Evolutionary conservation across 2,329 filamentous ascomycete species (phyloP), one percentile per base, ranked within the genome.

Genomic region (Phaeosphaeria sp.): DNA sequence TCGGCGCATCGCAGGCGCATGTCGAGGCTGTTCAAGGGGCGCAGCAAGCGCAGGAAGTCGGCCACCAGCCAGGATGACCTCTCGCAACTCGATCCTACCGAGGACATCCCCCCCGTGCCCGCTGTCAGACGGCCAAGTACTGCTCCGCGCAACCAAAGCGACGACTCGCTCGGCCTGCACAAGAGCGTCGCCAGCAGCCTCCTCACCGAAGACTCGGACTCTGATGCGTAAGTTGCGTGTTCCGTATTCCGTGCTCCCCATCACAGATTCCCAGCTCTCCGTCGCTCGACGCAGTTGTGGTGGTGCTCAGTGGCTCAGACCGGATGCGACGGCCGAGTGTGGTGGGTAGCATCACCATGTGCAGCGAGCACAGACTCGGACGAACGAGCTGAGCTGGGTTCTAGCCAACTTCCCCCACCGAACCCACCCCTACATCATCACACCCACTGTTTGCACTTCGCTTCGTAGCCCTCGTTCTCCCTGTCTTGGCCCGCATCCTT

Each of bases 11-110:
- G 65, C 58, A 80, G 77, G 63, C 81, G 83, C 52, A 79, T 87
- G 60, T 82, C 84, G 11, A 84, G 82, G 63, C 72, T 87, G 55
- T 79, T 85, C 69, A 80, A 80, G 56, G 82, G 80, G 63, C 80
- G 82, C 65, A 72, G 71, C 46, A 76, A 71, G 52, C 67, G 71
- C 57, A 69, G 67, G 46, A 70, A 71, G 56, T 67, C 66, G 23
- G 48, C 50, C n/a, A 25, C 52, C 67, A 70, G 75, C 66, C 66
- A 67, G 23, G 71, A 72, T 52, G 71, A 74, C 56, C 23, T 67
- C 46, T 62, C 67, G n/a, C 64, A 62, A 18, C 30, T 52, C 18
- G 69, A 70, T 50, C n/a, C 56, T 10, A n/a, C 55, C 22, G 65
- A 68, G 46, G 54, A 61, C 10, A 56, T 69, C 15, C 71, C 71